A percentile compares a stretch with the other conserved stretches of the same genome.
Conservation (phyloP, 129 eudicot species). For the Chrysanthemum lavandulifolium region DNA sequence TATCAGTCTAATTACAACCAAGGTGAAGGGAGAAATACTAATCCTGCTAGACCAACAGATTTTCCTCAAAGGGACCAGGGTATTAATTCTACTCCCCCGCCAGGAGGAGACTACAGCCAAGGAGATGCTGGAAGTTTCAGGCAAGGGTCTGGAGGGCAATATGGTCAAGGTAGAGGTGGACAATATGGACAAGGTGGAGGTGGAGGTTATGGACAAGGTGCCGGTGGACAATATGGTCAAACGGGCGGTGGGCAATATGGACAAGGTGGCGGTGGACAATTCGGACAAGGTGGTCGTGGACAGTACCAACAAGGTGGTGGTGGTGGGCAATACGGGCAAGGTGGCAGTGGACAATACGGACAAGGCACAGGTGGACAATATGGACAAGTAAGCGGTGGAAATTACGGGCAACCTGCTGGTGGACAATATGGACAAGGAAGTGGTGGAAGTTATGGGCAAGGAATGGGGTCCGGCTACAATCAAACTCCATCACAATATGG, state of each 20-base stretch:
- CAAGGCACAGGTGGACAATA: constrained; percentile 17
- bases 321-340: constrained; percentile 29
- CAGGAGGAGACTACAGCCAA: constrained; percentile 35
- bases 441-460: constrained; percentile 33
- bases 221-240: constrained; percentile 32
- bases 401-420: constrained; percentile 14
- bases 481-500: constrained; percentile 35
- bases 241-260: constrained; percentile 29
- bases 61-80: constrained; percentile 29
- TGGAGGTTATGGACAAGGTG: constrained; percentile 30
- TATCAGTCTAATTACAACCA: constrained; percentile 40
- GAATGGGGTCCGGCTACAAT: constrained; percentile 17
- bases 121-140: constrained; percentile 33
- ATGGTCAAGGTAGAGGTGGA: constrained; percentile 25
- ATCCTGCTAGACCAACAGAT: constrained; percentile 34
- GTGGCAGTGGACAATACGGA: constrained; percentile 24
- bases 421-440: constrained; percentile 36
- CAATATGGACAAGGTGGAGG: constrained; percentile 25
- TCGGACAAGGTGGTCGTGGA: constrained; percentile 27
- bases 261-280: constrained; percentile 23
- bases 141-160: constrained; percentile 30
- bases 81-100: constrained; percentile 34
- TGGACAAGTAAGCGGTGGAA: constrained; percentile 15
- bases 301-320: constrained; percentile 36
- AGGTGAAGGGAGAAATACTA: constrained; percentile 31